These are phyloP conservation scores for Centaurea solstitialis DNA, from an alignment of 129 eudicot species.

Conservation along the genomic window DNA sequence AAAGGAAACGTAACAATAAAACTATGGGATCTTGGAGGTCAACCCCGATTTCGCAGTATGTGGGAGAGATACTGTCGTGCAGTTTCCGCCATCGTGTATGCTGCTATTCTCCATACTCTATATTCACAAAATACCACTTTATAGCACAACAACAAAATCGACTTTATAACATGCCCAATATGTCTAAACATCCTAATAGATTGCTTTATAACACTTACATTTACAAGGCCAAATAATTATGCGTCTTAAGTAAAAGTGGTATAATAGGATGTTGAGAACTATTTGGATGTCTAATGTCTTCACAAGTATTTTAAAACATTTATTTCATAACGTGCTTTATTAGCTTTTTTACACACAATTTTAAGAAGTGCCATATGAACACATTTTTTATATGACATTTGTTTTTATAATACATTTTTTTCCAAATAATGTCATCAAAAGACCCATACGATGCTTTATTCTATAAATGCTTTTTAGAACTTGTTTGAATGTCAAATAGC, in stretches of 20 bases:
- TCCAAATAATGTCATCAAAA: background rate
- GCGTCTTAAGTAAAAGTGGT: background rate
- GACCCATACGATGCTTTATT: background rate
- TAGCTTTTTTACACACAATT: background rate
- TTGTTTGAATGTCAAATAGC: no score
- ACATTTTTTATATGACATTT: background rate
- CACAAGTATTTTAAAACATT: no score
- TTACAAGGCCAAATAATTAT: background rate
- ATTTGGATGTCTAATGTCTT: no score
- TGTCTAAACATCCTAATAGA: background rate
- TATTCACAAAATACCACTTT: background rate
- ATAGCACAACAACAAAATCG: background rate
- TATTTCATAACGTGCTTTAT: no score
- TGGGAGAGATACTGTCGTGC: slow-evolving; percentile 99
- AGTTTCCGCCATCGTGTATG: slow-evolving; percentile 99
- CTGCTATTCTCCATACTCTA: background rate
- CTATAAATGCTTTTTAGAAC: background rate
- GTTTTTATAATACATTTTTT: no score
- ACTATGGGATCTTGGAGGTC: slow-evolving; percentile 99
- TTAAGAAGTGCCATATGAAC: background rate
- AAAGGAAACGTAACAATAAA: slow-evolving; percentile 97
- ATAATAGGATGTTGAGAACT: no score
- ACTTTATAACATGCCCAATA: background rate
- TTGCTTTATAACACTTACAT: background rate
- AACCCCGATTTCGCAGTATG: slow-evolving; percentile 98